These are phyloP conservation scores for Boletus rubescentipes DNA, from an alignment of 768 basidiomycete species.

Conservation along the genomic window DNA sequence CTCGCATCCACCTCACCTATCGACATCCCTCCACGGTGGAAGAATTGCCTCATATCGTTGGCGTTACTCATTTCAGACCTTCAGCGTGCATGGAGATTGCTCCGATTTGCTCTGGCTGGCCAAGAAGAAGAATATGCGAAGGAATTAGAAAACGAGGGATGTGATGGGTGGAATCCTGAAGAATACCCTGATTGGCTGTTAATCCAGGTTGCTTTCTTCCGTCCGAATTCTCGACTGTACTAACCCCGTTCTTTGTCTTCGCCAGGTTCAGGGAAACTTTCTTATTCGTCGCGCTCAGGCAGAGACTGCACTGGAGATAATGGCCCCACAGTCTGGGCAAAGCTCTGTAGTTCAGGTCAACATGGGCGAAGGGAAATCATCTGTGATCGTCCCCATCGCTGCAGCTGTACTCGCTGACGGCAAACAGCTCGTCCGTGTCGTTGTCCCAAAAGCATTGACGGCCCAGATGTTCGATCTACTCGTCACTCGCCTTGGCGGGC, in stretches of 20 bases:
- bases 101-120: not conserved
- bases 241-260: not conserved
- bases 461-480: conserved; percentile 47
- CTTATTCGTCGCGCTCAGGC: conserved; percentile 43
- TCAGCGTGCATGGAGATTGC: conserved; percentile 18
- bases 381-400: not conserved
- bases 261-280: too few species aligned
- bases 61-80: conserved; percentile 26
- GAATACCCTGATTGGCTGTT: conserved; percentile 40
- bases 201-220: conserved; percentile 34
- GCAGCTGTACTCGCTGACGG: conserved; percentile 41
- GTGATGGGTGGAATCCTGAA: conserved; percentile 10
- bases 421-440: too few species aligned
- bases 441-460: conserved; percentile 47
- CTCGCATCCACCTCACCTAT: too few species aligned
- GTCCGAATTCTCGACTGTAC: too few species aligned
- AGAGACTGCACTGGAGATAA: conserved; percentile 43
- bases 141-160: not conserved
- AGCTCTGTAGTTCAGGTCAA: too few species aligned
- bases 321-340: conserved; percentile 30
- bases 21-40: conserved; percentile 25
- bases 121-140: not conserved
- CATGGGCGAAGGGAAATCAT: not conserved
- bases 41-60: conserved; percentile 24
- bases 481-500: conserved; percentile 38